phyloP scores from a whole-genome alignment of 495 filamentous ascomycete species.

The Pseudevernia furfuracea region DNA sequence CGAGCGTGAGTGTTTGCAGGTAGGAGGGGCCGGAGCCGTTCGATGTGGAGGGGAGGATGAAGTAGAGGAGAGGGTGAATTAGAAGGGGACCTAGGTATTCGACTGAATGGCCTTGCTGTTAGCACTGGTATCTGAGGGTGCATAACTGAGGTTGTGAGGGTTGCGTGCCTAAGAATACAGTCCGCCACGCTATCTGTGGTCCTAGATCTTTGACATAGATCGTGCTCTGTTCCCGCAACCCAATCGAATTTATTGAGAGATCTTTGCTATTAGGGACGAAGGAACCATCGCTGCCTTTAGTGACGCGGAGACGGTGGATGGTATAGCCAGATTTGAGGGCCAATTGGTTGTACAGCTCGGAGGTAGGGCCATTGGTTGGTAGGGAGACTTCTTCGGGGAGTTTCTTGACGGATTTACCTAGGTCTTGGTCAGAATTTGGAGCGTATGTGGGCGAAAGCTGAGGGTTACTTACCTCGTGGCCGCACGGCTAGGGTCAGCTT shows the following conservation, averaged over 20 bases:
- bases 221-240: constrained; percentile 58
- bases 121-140: background rate
- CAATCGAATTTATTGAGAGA: constrained; percentile 52
- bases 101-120: constrained; percentile 11
- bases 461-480: constrained; percentile 20
- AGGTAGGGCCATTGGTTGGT: constrained; percentile 49
- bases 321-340: constrained; percentile 47
- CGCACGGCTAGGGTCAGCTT: constrained; percentile 24
- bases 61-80: constrained; percentile 68
- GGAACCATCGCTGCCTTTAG: constrained; percentile 60
- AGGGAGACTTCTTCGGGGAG: constrained; percentile 63
- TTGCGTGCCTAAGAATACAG: constrained; percentile 61
- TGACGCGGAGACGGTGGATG: constrained; percentile 58
- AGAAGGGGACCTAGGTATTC: constrained; percentile 94
- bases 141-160: background rate
- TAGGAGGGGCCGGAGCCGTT: constrained; percentile 53
- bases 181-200: constrained; percentile 85
- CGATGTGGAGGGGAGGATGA: constrained; percentile 68
- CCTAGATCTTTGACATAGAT: constrained; percentile 88
- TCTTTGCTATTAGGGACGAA: constrained; percentile 64
- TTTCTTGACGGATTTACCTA: constrained; percentile 58
- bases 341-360: constrained; percentile 54
- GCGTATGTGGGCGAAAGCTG: background rate
- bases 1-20: constrained; percentile 62
- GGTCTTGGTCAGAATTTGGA: background rate